Evolutionary conservation across 768 basidiomycete genomes (phyloP).

Genomic region (Suillus alpinus): DNA sequence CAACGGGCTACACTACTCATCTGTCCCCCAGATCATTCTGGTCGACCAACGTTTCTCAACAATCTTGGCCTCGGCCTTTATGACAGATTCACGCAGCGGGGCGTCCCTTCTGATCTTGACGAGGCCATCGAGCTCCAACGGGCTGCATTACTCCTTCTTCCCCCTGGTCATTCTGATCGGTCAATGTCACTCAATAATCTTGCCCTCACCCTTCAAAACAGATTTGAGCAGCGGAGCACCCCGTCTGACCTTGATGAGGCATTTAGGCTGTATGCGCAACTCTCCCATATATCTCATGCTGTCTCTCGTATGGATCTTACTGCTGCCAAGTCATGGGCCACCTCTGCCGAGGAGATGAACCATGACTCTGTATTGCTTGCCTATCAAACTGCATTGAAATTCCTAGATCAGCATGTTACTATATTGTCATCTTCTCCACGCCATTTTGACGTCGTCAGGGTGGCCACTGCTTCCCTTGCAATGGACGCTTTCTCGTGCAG

Average conservation of each 20-base stretch:
- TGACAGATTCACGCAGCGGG: not conserved
- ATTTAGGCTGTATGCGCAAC: not conserved
- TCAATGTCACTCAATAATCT: too few relatives aligned
- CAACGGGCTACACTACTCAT: slow-evolving; percentile 12
- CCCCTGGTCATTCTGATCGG: too few relatives aligned
- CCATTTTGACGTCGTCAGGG: slow-evolving; percentile 11
- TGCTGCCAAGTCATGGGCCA: too few relatives aligned
- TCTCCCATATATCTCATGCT: not conserved
- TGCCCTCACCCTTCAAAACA: not conserved
- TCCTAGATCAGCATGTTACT: slow-evolving; percentile 19
- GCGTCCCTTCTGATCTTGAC: too few relatives aligned
- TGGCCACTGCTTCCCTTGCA: slow-evolving; percentile 16
- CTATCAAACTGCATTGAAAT: slow-evolving; percentile 25
- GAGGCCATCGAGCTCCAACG: too few relatives aligned
- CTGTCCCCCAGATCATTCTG: slow-evolving; percentile 3
- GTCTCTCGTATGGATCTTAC: too few relatives aligned
- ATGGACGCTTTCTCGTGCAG: slow-evolving; percentile 26
- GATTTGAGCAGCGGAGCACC: slow-evolving; percentile 9
- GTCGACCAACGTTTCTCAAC: slow-evolving; percentile 8
- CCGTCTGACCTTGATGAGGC: slow-evolving; percentile 12
- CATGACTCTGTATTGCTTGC: slow-evolving; percentile 28
- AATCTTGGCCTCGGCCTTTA: slow-evolving; percentile 9
- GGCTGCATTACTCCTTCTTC: too few relatives aligned
- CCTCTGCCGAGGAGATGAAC: slow-evolving; percentile 13
- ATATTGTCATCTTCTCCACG: slow-evolving; percentile 13